These are phyloP conservation scores for Russula sp. DNA, from an alignment of 768 basidiomycete genomes.

Conservation along the genomic window DNA sequence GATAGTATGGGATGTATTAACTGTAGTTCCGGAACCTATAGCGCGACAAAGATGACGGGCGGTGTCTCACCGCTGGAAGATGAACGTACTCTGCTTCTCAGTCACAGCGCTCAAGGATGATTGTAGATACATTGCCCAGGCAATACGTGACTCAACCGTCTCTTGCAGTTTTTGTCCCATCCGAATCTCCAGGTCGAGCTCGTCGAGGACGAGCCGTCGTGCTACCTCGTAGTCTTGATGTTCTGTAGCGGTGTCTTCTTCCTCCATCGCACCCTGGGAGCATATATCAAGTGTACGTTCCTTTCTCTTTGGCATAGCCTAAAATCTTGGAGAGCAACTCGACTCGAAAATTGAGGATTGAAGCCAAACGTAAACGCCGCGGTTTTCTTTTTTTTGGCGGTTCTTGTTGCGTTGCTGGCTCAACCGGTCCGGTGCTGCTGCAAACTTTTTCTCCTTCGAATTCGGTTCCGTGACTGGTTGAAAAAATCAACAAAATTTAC, in stretches of 20 bases:
- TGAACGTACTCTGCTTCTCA: slow-evolving; percentile 1
- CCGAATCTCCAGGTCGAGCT: slow-evolving; percentile 40
- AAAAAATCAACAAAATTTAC: no score
- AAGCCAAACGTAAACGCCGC: neutral
- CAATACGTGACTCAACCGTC: slow-evolving; percentile 41
- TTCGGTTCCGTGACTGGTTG: no score
- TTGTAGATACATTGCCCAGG: slow-evolving; percentile 42
- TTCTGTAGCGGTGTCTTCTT: neutral
- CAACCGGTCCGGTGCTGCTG: neutral
- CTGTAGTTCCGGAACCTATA: neutral
- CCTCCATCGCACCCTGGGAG: neutral
- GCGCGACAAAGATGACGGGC: neutral
- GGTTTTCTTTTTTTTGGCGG: neutral
- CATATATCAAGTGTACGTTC: neutral
- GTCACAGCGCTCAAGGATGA: slow-evolving; percentile 29
- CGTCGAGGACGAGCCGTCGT: slow-evolving; percentile 33
- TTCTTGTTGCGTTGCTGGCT: neutral
- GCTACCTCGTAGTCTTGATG: neutral
- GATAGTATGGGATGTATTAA: neutral
- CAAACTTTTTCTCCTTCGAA: no score
- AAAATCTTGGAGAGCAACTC: neutral
- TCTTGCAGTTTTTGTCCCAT: slow-evolving; percentile 37
- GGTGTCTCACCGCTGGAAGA: neutral
- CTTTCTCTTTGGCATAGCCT: neutral
- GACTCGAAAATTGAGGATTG: neutral